Conservation (phyloP, 495 filamentous ascomycete species). For the Annulohypoxylon maeteangense region DNA sequence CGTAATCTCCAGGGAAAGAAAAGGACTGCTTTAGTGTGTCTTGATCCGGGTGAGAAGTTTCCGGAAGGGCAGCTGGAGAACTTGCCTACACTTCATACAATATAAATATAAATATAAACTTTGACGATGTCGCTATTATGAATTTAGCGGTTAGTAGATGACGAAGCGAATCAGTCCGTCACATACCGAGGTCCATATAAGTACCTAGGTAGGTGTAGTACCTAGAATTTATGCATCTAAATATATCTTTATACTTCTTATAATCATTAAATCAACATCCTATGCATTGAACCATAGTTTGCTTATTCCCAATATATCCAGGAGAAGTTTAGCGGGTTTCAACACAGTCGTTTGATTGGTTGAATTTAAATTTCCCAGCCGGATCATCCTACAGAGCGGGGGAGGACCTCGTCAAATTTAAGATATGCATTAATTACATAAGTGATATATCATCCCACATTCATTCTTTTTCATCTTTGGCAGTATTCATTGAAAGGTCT, state of each 20-base stretch:
- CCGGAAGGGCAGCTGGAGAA: not conserved
- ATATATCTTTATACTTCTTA: too few species aligned
- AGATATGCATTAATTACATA: not conserved
- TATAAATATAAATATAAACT: too few species aligned
- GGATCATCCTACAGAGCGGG: not conserved
- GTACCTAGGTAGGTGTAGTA: too few species aligned
- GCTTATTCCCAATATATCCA: not conserved
- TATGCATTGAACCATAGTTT: not conserved
- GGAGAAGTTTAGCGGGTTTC: not conserved
- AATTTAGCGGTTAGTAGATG: not conserved
- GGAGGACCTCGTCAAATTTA: not conserved
- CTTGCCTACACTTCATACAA: not conserved
- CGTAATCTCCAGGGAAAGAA: slow-evolving; percentile 45
- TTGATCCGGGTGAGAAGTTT: slow-evolving; percentile 3
- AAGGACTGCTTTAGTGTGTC: slow-evolving; percentile 42
- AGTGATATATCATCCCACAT: not conserved
- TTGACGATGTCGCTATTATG: not conserved
- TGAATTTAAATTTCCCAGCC: not conserved
- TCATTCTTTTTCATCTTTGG: not conserved
- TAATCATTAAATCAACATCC: too few species aligned
- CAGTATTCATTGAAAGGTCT: not conserved
- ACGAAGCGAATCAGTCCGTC: not conserved
- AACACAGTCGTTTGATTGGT: not conserved
- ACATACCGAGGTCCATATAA: too few species aligned
- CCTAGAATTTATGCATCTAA: too few species aligned